Percentiles rank a stretch among this genome's conserved stretches.
These are phyloP conservation scores for Podaxis rugospora DNA, from an alignment of 768 basidiomycete genomes.

Conservation along the genomic window DNA sequence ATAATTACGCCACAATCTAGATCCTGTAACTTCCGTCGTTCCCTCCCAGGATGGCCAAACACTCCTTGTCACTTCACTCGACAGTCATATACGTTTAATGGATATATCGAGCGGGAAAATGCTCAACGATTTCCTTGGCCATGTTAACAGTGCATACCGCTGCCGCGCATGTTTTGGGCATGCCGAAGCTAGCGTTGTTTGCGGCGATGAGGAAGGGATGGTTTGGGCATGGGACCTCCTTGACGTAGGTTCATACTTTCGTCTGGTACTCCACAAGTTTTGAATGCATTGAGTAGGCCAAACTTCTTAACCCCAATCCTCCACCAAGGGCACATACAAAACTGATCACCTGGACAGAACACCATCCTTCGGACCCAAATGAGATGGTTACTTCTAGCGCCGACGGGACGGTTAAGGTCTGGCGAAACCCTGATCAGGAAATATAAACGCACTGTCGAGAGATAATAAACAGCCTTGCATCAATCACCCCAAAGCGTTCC, in stretches of 20 bases:
- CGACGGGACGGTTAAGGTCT: constrained; percentile 89
- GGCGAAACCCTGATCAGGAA: constrained; percentile 46
- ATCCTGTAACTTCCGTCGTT: constrained; percentile 81
- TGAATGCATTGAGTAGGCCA: constrained; percentile 46
- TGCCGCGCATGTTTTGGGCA: constrained; percentile 80
- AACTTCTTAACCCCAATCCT: constrained; percentile 63
- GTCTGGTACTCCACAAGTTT: constrained; percentile 1
- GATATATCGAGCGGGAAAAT: constrained; percentile 78
- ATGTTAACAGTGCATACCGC: constrained; percentile 70
- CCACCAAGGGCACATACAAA: constrained; percentile 79
- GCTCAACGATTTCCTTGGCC: constrained; percentile 82
- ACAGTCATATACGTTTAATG: constrained; percentile 82
- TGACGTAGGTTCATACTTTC: constrained; percentile 47
- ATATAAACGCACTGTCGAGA: neutral
- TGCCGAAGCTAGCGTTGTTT: constrained; percentile 75
- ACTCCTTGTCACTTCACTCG: constrained; percentile 77
- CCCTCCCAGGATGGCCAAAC: constrained; percentile 79
- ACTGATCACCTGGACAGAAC: constrained; percentile 88
- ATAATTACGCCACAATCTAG: constrained; percentile 33
- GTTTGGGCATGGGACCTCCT: constrained; percentile 95
- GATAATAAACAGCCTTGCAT: neutral
- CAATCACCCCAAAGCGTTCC: neutral
- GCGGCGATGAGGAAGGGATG: constrained; percentile 86
- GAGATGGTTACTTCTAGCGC: constrained; percentile 89
- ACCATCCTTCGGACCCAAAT: constrained; percentile 74